phyloP scores from a whole-genome alignment of 306 rosid genomes.

The Cicer bijugum region DNA sequence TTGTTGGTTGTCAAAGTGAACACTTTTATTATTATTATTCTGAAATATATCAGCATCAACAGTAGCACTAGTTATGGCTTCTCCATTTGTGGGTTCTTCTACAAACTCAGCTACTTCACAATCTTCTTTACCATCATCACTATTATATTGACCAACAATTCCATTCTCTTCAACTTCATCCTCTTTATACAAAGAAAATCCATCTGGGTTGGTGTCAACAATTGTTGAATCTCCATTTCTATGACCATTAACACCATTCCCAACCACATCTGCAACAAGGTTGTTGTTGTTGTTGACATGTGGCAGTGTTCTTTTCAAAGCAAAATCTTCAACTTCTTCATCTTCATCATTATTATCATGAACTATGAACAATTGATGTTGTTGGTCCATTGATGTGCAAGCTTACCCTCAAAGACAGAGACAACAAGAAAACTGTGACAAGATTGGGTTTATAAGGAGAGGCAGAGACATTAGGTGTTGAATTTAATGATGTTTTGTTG shows the following conservation, averaged over 20 bases:
- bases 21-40: slow-evolving; percentile 32
- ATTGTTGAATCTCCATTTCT: slow-evolving; percentile 12
- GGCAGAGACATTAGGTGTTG: neutral
- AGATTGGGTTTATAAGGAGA: slow-evolving; percentile 23
- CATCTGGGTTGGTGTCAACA: slow-evolving; percentile 24
- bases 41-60: slow-evolving; percentile 19
- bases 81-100: slow-evolving; percentile 42
- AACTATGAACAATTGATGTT: slow-evolving; percentile 12
- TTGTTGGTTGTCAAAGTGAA: slow-evolving; percentile 50
- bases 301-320: slow-evolving; percentile 41
- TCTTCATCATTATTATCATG: slow-evolving; percentile 33
- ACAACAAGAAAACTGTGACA: slow-evolving; percentile 18
- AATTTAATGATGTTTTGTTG: slow-evolving; percentile 9
- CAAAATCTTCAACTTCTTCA: slow-evolving; percentile 35
- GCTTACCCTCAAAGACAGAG: slow-evolving; percentile 9
- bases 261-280: neutral
- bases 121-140: slow-evolving; percentile 6
- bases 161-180: slow-evolving; percentile 25
- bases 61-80: slow-evolving; percentile 18
- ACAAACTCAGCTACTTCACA: slow-evolving; percentile 32
- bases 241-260: slow-evolving; percentile 1
- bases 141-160: slow-evolving; percentile 6
- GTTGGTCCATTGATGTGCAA: slow-evolving; percentile 47
- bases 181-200: slow-evolving; percentile 35
- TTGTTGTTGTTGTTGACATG: slow-evolving; percentile 21